Base-by-base conservation (phyloP, 2,329 filamentous ascomycete genomes). In the Geosmithia putterillii region DNA sequence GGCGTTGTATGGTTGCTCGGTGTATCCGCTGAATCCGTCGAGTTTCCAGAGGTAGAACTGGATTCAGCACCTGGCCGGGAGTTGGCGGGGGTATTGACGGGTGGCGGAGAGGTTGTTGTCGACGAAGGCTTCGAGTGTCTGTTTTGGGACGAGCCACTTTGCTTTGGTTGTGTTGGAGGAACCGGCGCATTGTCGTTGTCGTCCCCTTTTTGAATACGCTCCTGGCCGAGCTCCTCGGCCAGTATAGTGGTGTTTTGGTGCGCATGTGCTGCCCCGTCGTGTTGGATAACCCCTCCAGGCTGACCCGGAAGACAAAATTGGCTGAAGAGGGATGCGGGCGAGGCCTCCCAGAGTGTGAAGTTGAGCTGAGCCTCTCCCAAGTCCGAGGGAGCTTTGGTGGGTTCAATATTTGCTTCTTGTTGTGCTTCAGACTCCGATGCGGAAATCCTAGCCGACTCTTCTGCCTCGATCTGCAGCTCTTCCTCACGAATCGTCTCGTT, bases 401-500 rank as follows among this genome's bases (percentile, higher is more conserved):
- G 5, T 21, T 40, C 38, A 23, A 7, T 7, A n/a, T 21, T 25
- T 23, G 9, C 9, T n/a, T 23, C 38, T 19, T 40, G 12, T 19
- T 6, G 15, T 17, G 19, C 9, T 8, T 6, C 28, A n/a, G 25
- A 15, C 18, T 23, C 21, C 17, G 25, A 35, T 6, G 20, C 19
- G 25, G 19, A 8, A 35, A 21, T 17, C 23, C 12, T 19, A 18
- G 34, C 34, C 3, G 15, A 12, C 8, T 38, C 19, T 49, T 57
- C 42, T 37, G 51, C 42, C 12, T 55, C 46, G 66, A 50, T 41
- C 62, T 66, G 63, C 25, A 76, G 69, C 17, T 78, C 75, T 15
- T 83, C 78, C n/a, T 81, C 75, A 44, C 76, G 75, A 15, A 72
- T 67, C 36, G 71, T 67, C 50, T 94, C 86, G 45, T 85, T 81